A percentile compares a stretch with the other conserved stretches of the same genome.
phyloP scores from a whole-genome alignment of 176 grass and related monocot species.

The Oryza longistaminata region DNA sequence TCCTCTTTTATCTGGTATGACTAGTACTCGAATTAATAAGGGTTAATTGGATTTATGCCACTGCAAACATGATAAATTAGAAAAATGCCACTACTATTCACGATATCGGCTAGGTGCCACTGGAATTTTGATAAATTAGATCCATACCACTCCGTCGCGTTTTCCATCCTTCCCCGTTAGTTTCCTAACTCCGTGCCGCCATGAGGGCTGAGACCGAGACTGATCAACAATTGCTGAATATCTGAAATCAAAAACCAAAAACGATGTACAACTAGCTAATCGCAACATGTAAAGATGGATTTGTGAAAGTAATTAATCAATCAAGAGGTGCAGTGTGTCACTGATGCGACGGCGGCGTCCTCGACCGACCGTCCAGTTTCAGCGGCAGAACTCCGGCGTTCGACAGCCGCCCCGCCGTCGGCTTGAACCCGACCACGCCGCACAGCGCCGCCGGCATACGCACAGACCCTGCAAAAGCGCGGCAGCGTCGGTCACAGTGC shows the following conservation, averaged over 20 bases:
- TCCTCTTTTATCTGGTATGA: too few species aligned
- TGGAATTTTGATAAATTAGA: too few species aligned
- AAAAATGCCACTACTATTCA: too few species aligned
- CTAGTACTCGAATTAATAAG: too few species aligned
- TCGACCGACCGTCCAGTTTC: conserved; percentile 98
- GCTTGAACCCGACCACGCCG: conserved; percentile 92
- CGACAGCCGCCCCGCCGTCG: conserved; percentile 80
- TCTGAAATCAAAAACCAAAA: conserved; percentile 40
- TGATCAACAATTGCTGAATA: conserved; percentile 83
- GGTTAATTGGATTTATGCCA: too few species aligned
- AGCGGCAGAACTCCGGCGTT: conserved; percentile 82
- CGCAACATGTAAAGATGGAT: neutral
- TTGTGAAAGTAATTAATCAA: neutral
- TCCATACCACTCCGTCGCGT: too few species aligned
- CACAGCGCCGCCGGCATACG: conserved; percentile 90
- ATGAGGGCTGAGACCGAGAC: neutral
- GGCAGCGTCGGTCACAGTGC: too few species aligned
- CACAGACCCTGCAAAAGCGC: conserved; percentile 55
- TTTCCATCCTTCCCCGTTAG: too few species aligned
- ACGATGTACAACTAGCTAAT: neutral
- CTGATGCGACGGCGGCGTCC: conserved; percentile 80
- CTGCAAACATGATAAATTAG: too few species aligned
- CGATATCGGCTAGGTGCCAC: too few species aligned
- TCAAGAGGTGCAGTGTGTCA: neutral
- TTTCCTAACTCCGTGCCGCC: too few species aligned